A percentile compares a stretch with the other conserved stretches of the same genome.
Conservation (phyloP, 2,329 filamentous ascomycete species). For the Venturia aucupariae region DNA sequence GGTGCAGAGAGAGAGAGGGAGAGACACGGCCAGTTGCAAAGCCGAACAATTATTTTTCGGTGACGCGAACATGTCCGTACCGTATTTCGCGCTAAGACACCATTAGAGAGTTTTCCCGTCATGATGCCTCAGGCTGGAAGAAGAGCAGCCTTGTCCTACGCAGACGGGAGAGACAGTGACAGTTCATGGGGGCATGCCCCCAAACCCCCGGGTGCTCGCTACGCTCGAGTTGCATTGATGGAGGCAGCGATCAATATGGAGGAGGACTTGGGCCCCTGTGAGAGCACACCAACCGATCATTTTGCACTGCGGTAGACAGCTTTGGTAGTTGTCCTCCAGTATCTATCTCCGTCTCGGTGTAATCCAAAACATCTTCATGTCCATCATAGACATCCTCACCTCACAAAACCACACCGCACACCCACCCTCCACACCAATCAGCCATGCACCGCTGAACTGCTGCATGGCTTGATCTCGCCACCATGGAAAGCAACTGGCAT, state of each 20-base stretch:
- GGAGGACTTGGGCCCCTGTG: too few relatives aligned
- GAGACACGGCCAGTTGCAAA: too few relatives aligned
- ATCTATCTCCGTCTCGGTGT: not conserved
- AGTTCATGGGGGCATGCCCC: too few relatives aligned
- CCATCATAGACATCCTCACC: not conserved
- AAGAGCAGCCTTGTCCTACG: too few relatives aligned
- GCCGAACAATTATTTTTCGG: not conserved
- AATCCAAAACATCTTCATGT: not conserved
- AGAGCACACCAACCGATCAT: too few relatives aligned
- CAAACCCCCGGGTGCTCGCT: too few relatives aligned
- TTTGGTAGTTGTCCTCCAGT: not conserved
- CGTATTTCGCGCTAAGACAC: not conserved
- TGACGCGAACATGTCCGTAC: not conserved
- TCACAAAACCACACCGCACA: too few relatives aligned
- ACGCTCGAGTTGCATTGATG: too few relatives aligned
- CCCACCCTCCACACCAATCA: not conserved
- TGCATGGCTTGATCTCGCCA: conserved; percentile 3
- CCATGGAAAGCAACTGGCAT: conserved; percentile 1
- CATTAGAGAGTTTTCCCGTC: not conserved
- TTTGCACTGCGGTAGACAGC: not conserved
- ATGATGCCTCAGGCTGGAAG: too few relatives aligned
- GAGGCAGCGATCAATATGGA: too few relatives aligned
- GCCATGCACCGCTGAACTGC: not conserved
- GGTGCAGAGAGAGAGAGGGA: not conserved
- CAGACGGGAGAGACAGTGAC: too few relatives aligned